Conservation (phyloP, 768 basidiomycete genomes). For the Chlorophyllum brunneum region DNA sequence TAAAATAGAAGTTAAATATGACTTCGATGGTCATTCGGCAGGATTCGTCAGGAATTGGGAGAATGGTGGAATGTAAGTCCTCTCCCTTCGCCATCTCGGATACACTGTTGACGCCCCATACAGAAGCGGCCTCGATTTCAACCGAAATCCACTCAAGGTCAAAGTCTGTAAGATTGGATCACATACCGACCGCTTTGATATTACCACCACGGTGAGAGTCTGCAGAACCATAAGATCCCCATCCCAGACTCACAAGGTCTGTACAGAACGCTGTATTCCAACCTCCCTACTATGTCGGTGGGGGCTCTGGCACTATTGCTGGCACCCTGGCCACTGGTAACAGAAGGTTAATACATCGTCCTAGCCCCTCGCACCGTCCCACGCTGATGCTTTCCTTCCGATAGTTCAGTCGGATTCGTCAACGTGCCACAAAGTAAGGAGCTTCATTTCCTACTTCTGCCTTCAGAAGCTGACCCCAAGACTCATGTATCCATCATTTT, state of each 20-base stretch:
- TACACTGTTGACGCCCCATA: neutral
- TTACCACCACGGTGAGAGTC: constrained; percentile 32
- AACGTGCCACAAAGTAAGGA: constrained; percentile 34
- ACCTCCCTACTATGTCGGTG: constrained; percentile 36
- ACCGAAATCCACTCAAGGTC: constrained; percentile 29
- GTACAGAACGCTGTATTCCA: constrained; percentile 36
- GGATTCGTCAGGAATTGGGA: constrained; percentile 31
- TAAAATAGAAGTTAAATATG: constrained; percentile 31
- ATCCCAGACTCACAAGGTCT: neutral
- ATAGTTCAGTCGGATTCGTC: constrained; percentile 31
- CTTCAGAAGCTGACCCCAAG: neutral
- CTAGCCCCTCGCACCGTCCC: neutral
- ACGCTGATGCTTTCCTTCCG: neutral
- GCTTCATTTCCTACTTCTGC: neutral
- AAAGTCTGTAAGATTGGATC: constrained; percentile 23
- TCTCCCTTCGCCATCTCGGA: neutral
- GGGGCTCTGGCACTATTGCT: constrained; percentile 15
- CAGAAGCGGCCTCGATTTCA: constrained; percentile 33
- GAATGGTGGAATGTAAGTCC: constrained; percentile 23
- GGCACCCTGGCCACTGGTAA: constrained; percentile 13
- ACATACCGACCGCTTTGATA: constrained; percentile 24
- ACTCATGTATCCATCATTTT: neutral
- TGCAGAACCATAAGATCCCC: neutral
- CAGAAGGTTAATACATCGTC: constrained; percentile 18
- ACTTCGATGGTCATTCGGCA: constrained; percentile 22